Evolutionary conservation across 2,329 filamentous ascomycete species (phyloP), one percentile per base, ranked within the genome.

Genomic region (Phialemonium atrogriseum): DNA sequence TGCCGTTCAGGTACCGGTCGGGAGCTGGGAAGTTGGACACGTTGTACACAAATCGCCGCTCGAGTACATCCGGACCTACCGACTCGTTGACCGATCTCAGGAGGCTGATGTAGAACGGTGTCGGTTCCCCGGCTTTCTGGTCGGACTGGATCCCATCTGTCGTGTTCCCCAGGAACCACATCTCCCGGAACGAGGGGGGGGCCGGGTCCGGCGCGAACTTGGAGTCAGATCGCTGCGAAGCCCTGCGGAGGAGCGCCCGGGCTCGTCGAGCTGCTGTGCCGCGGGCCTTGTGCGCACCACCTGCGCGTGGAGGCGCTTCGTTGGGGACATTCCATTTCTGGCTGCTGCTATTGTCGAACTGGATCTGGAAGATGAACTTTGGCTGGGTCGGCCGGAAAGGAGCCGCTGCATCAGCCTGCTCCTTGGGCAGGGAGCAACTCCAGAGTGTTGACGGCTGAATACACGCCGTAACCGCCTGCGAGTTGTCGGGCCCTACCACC

Each of bases 71-170:
- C 16, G 37, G 38, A 4, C 37, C 45, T 23, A 30, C 33, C 22
- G 39, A 43, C 27, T 33, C 38, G 27, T 64, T 56, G 11, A 55
- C 39, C 1, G 69, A 65, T 4, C 62, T 54, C 9, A 87, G 59
- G 33, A 94, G 67, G 17, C 78, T 85, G 43, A 94, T 82, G 54
- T 81, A 94, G 56, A 95, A 94, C 0, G 89, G 88, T 0, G 89
- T 93, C 7, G 79, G 71, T 58, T 94, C 88, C 41, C 88, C 88
- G 1, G 79, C 78, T 54, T 89, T 94, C 4, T 78, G 59, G 24
- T 70, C 47, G 0, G 69, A 67, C 10, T 70, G 64, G 39, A 84
- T 76, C 0, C 71, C 69, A 47, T 96, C 89, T 0, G 87, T 94
- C 0, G 84, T 88, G 49, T 87, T 84, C 5, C 88, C 87, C 7